phyloP scores from a whole-genome alignment of 768 basidiomycete genomes.

The Galerina marginata region DNA sequence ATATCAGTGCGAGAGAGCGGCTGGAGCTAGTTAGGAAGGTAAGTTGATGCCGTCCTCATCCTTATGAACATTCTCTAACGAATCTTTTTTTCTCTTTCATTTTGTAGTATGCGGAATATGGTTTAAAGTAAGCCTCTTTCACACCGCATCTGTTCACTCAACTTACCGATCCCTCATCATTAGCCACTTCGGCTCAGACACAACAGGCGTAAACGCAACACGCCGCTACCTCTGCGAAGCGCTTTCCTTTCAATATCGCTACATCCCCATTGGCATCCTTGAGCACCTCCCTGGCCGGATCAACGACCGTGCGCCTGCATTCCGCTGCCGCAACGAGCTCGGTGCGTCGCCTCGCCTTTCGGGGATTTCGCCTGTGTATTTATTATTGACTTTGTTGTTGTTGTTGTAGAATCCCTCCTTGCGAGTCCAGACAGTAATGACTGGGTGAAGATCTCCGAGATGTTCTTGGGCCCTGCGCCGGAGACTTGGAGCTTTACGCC shows the following conservation, averaged over 20 bases:
- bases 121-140: conserved; percentile 63
- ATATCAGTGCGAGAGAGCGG: conserved; percentile 85
- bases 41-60: conserved; percentile 19
- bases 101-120: conserved; percentile 82
- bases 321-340: conserved; percentile 85
- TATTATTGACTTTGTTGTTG: not conserved
- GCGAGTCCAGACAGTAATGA: conserved; percentile 80
- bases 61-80: not conserved
- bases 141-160: not conserved
- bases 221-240: conserved; percentile 95
- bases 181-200: conserved; percentile 87
- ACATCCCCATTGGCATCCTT: conserved; percentile 91
- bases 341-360: conserved; percentile 54
- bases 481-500: conserved; percentile 86
- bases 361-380: too few relatives aligned
- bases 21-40: conserved; percentile 82
- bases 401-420: conserved; percentile 77
- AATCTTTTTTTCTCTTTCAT: not conserved
- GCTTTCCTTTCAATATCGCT: conserved; percentile 95
- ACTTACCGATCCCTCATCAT: conserved; percentile 7
- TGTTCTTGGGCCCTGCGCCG: conserved; percentile 91
- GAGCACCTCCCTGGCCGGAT: conserved; percentile 81
- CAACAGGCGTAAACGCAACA: conserved; percentile 87
- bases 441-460: conserved; percentile 94
- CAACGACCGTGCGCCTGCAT: conserved; percentile 91